These are phyloP conservation scores for Fraxinus americana DNA, from an alignment of 257 asterid species.

Conservation along the genomic window DNA sequence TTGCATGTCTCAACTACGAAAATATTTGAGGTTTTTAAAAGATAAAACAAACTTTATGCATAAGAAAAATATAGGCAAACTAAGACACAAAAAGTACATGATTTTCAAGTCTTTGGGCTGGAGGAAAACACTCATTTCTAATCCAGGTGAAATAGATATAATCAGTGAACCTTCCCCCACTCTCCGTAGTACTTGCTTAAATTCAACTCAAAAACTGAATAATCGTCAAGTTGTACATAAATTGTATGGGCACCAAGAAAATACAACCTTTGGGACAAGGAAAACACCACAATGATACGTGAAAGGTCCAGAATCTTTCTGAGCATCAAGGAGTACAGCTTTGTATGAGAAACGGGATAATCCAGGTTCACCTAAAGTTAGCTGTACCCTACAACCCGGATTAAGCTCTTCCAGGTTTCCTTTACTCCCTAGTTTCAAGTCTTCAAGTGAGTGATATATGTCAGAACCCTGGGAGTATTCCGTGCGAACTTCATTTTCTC, in stretches of 20 bases:
- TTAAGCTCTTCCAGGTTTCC: slow-evolving; percentile 66
- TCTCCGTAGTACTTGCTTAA: not conserved
- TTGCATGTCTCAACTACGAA: not conserved
- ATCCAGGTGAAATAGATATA: not conserved
- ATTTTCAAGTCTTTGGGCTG: not conserved
- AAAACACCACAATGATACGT: slow-evolving; percentile 68
- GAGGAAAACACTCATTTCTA: not conserved
- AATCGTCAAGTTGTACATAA: not conserved
- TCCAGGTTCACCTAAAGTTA: slow-evolving; percentile 76
- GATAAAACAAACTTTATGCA: not conserved
- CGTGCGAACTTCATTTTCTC: slow-evolving; percentile 61
- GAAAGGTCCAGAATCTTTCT: slow-evolving; percentile 55
- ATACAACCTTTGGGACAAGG: slow-evolving; percentile 75
- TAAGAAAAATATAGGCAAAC: not conserved
- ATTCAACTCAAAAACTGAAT: not conserved
- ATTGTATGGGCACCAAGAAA: slow-evolving; percentile 1
- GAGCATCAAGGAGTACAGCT: slow-evolving; percentile 81
- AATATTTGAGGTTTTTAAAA: not conserved
- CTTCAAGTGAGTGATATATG: slow-evolving; percentile 70
- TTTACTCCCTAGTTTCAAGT: slow-evolving; percentile 74
- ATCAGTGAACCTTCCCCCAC: not conserved
- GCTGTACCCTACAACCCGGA: slow-evolving; percentile 78
- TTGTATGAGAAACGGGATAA: slow-evolving; percentile 65
- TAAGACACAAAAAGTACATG: slow-evolving; percentile 10
- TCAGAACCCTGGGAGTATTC: slow-evolving; percentile 56